Base-by-base conservation (phyloP, 768 basidiomycete genomes). In the Leccinum broughii region DNA sequence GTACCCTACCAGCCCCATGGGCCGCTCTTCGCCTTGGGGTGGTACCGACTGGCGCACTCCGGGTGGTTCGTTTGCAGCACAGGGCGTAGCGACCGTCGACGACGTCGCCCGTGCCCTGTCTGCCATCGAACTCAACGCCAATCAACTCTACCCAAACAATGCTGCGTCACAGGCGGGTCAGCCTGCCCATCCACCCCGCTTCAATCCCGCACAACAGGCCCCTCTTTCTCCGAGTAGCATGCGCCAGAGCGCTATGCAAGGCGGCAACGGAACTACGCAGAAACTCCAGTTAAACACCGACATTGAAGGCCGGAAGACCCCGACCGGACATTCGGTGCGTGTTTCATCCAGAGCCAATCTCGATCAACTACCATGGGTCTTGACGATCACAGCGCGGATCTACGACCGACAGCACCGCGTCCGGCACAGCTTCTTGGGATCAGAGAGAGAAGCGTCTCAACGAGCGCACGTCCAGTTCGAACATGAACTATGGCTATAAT, bases 31-130 rank as follows among this genome's bases (percentile, higher is more conserved):
- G 24, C 86, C 88, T 1, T 92, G 91, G 91, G 75, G 71, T 54
- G 51, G 69, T 32, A 80, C 79, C 59, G 88, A 89, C 58, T 90
- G 89, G 89, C 83, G 83, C 54, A 64, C 76, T 22, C 72, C 77
- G 6, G 70, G 76, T 48, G 77, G 71, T 49, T 69, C 75, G 6
- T 70, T 72, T 61, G 64, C 73, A 32, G 69, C 64, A 49, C 55
- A 64, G 49, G 73, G 63, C 60, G 66, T 61, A 6, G 59, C 71
- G 55, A 77, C 67, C 61, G 83, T 92, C 59, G 92, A 93, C 63
- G 91, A 93, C 57, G 86, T 93, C 15, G 83, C 88, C 64, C 84
- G 86, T 46, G 92, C 89, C 17, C 77, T 93, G 26, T 86, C 88
- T 15, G 75, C 82, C 35, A 77, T 93, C 57, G 90, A 92, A 65